Base-by-base conservation (phyloP, 352 stramenopile species). In the Phytophthora pistaciae region DNA sequence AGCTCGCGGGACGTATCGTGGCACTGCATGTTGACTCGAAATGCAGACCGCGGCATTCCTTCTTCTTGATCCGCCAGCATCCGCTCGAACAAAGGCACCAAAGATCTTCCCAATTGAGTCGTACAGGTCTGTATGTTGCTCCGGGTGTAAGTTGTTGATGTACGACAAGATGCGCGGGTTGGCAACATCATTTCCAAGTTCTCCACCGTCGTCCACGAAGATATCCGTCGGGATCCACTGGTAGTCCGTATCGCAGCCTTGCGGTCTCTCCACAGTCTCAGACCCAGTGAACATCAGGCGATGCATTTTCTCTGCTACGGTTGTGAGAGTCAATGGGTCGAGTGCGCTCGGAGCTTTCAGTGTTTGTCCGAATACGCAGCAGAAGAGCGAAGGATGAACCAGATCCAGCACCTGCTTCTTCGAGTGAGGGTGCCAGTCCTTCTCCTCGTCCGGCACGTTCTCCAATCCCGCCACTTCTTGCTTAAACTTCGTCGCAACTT, bases 371-470 rank as follows among this genome's bases (percentile, higher is more conserved):
- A 78, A 64, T 0, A 93, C 75, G 21, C 75, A 84, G 54, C 86
- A 93, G 56, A 82, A 91, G 1, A 92, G 60, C 31, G 86, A 91
- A n/a, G 84, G 81, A 63, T 91, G 78, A 14, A 93, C 73, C 16
- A 91, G 72, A 33, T 90, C 64, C 10, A 90, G 72, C 40, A 91
- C 79, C 42, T 90, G 80, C 0, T 82, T 53, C 42, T 83, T 66
- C 9, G 79, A 84, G 16, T 79, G 62, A 1, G 82, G 80, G 31
- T 93, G 84, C 78, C 83, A 92, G 56, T 91, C 81, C 56, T 87
- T 90, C 33, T 78, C 31, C 1, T 79, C 59, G 0, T 84, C 79
- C 0, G 75, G 62, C 2, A 85, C 71, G 33, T 82, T 69, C 49
- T 88, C 82, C 8, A 89, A 54, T 18, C 33, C 46, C 0, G 33